phyloP scores from a whole-genome alignment of 2,329 filamentous ascomycete genomes.

The Lojkania enalia region DNA sequence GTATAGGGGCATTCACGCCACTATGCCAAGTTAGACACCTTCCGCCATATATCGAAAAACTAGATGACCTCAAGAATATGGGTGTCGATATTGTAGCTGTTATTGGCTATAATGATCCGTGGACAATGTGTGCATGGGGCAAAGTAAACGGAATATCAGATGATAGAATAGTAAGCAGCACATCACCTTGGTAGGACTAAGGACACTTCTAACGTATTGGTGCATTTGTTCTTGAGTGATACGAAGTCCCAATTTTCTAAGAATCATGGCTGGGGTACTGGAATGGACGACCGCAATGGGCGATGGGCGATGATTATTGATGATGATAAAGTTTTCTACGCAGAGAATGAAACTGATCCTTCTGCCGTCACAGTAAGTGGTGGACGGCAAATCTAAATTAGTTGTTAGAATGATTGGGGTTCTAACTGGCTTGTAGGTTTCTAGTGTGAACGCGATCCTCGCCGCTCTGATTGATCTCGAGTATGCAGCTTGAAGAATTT shows the following conservation, averaged over 20 bases:
- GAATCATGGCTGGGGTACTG: constrained; percentile 73
- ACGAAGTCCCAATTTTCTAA: constrained; percentile 72
- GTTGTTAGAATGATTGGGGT: too few species aligned
- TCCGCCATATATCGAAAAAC: constrained; percentile 75
- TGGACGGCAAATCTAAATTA: constrained; percentile 19
- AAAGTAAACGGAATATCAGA: constrained; percentile 81
- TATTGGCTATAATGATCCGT: constrained; percentile 82
- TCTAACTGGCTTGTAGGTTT: background rate
- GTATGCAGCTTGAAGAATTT: too few species aligned
- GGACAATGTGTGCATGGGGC: constrained; percentile 85
- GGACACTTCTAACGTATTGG: background rate
- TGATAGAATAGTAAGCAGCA: constrained; percentile 65
- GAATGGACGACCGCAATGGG: constrained; percentile 66
- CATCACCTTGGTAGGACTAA: too few species aligned
- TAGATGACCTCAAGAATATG: constrained; percentile 72
- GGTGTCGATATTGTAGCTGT: constrained; percentile 81
- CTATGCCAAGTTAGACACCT: constrained; percentile 82
- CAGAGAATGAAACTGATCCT: constrained; percentile 68
- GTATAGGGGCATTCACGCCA: constrained; percentile 76
- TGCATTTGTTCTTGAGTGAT: constrained; percentile 76
- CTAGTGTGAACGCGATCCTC: background rate
- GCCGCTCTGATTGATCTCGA: too few species aligned
- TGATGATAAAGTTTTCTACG: constrained; percentile 75
- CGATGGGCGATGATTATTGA: constrained; percentile 79
- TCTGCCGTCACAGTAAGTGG: constrained; percentile 53